These are phyloP conservation scores for Phaeotremella fagi DNA, from an alignment of 768 basidiomycete genomes.

Conservation along the genomic window DNA sequence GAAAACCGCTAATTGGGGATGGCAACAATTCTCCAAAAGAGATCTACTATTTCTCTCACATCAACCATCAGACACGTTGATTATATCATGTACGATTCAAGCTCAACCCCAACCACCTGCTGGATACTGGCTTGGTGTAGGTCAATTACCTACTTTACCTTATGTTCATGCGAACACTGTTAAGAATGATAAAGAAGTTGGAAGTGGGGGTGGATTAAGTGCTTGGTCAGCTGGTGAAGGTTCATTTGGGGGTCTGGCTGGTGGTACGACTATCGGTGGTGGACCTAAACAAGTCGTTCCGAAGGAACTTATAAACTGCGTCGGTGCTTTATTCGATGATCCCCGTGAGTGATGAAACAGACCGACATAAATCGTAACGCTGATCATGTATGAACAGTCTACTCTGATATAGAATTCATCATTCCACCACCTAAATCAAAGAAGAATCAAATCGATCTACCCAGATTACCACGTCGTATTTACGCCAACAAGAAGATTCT, in stretches of 20 bases:
- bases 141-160: conserved; percentile 50
- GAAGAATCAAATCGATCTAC: background rate
- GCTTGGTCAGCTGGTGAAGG: conserved; percentile 41
- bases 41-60: conserved; percentile 61
- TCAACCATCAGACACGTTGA: conserved; percentile 60
- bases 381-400: no score
- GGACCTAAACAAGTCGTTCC: conserved; percentile 55
- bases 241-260: conserved; percentile 38
- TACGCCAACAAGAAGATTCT: conserved; percentile 68
- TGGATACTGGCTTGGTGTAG: conserved; percentile 42
- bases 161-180: conserved; percentile 49
- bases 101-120: conserved; percentile 59
- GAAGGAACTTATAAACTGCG: conserved; percentile 60
- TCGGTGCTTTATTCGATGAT: conserved; percentile 73
- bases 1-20: conserved; percentile 82
- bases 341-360: conserved; percentile 42
- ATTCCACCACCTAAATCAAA: conserved; percentile 55
- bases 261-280: conserved; percentile 36
- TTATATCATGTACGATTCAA: conserved; percentile 73
- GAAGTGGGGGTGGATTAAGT: conserved; percentile 39
- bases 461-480: conserved; percentile 50
- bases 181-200: conserved; percentile 7
- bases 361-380: no score
- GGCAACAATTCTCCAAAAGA: conserved; percentile 70
- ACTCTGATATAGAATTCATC: conserved; percentile 79